phyloP scores from a whole-genome alignment of 225 moss, liverwort and hornwort genomes.

The Marchantia paleacea region DNA sequence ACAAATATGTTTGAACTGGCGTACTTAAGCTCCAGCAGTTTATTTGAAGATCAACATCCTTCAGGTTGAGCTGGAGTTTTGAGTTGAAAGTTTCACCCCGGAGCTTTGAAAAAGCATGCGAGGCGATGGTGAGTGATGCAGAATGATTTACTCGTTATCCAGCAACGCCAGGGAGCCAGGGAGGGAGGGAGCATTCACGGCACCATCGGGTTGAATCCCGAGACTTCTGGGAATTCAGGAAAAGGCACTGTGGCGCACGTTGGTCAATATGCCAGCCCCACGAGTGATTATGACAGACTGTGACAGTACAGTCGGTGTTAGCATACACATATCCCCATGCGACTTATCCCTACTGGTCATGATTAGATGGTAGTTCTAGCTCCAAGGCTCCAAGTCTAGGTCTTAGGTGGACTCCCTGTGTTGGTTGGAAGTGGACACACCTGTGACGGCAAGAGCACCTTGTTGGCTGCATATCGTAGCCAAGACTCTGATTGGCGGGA shows the following conservation, averaged over 20 bases:
- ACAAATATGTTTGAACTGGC: no score
- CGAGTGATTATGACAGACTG: conserved; percentile 11
- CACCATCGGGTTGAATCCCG: conserved; percentile 3
- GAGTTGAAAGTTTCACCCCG: no score
- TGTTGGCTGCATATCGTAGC: no score
- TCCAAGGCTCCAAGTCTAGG: not conserved
- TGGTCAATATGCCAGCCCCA: conserved; percentile 2
- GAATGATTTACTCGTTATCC: not conserved
- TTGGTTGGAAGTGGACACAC: not conserved
- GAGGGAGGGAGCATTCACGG: not conserved
- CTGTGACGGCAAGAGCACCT: not conserved
- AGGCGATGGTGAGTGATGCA: no score
- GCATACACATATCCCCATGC: not conserved
- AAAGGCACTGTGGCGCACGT: not conserved
- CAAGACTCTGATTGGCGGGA: no score
- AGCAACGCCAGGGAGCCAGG: not conserved
- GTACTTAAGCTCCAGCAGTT: no score
- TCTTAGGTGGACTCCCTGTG: not conserved
- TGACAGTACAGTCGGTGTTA: conserved; percentile 5
- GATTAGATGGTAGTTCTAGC: not conserved
- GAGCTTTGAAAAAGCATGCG: not conserved
- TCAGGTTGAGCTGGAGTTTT: no score
- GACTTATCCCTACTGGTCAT: not conserved
- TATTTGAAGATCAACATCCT: no score
- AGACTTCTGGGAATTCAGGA: not conserved